Conservation (phyloP, 306 rosid genomes). For the Neltuma alba region DNA sequence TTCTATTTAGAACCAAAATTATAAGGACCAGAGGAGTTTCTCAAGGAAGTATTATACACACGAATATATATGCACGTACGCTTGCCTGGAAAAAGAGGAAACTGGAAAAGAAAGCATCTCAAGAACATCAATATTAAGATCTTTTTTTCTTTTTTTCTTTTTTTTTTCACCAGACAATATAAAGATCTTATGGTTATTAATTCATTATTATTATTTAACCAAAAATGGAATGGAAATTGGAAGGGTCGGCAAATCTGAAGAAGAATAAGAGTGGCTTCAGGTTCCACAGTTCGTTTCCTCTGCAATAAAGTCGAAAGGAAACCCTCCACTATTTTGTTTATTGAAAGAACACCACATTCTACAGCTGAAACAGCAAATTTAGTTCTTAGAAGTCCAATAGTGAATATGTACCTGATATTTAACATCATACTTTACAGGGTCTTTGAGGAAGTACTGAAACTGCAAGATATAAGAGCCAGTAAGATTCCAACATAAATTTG, state of each 20-base stretch:
- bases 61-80: not conserved
- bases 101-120: not conserved
- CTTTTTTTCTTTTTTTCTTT: too few species aligned
- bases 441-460: constrained; percentile 57
- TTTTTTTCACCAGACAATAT: too few species aligned
- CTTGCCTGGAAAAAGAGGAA: not conserved
- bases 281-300: not conserved
- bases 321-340: not conserved
- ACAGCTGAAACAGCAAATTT: not conserved
- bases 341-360: not conserved
- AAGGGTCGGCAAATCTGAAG: not conserved
- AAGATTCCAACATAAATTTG: constrained; percentile 15
- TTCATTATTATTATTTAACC: not conserved
- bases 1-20: too few species aligned
- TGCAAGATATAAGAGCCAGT: constrained; percentile 32
- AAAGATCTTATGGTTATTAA: too few species aligned
- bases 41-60: not conserved
- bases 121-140: not conserved
- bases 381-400: constrained; percentile 5
- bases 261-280: not conserved
- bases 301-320: not conserved
- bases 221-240: too few species aligned
- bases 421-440: constrained; percentile 57
- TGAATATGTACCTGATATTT: constrained; percentile 52
- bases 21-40: too few species aligned